phyloP scores from a whole-genome alignment of 1,139 yeast species.

The Geotrichum citri-aurantii region DNA sequence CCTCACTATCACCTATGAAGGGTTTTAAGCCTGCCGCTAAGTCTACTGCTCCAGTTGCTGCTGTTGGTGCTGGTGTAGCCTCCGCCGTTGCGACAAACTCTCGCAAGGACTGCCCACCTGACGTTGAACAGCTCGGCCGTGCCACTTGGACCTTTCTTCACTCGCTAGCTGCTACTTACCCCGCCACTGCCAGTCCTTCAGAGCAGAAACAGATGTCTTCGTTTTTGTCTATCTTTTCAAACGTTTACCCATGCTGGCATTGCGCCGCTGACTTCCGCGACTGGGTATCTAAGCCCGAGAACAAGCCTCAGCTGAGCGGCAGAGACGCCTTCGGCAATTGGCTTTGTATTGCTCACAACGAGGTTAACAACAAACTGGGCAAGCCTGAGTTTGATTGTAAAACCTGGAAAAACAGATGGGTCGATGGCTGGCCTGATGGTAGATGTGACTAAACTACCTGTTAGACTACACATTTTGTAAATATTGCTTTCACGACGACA shows the following conservation, averaged over 20 bases:
- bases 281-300: conserved; percentile 46
- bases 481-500: neutral
- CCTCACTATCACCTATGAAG: conserved; percentile 32
- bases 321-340: conserved; percentile 82
- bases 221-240: conserved; percentile 66
- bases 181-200: conserved; percentile 53
- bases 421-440: conserved; percentile 39
- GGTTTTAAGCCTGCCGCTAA: neutral
- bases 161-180: conserved; percentile 85
- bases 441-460: conserved; percentile 23
- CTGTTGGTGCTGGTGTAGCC: conserved; percentile 20
- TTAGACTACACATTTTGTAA: neutral
- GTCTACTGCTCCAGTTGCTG: conserved; percentile 21
- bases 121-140: conserved; percentile 71
- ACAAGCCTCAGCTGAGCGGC: conserved; percentile 55
- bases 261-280: conserved; percentile 81
- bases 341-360: conserved; percentile 94
- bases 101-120: conserved; percentile 54
- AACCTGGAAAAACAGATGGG: conserved; percentile 92
- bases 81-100: conserved; percentile 9
- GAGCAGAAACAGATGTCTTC: conserved; percentile 68
- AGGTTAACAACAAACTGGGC: conserved; percentile 76
- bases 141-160: conserved; percentile 93
- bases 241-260: conserved; percentile 89
- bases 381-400: conserved; percentile 82